Conservation (phyloP, 2,329 filamentous ascomycete species). For the Arthrocladium fulminans region DNA sequence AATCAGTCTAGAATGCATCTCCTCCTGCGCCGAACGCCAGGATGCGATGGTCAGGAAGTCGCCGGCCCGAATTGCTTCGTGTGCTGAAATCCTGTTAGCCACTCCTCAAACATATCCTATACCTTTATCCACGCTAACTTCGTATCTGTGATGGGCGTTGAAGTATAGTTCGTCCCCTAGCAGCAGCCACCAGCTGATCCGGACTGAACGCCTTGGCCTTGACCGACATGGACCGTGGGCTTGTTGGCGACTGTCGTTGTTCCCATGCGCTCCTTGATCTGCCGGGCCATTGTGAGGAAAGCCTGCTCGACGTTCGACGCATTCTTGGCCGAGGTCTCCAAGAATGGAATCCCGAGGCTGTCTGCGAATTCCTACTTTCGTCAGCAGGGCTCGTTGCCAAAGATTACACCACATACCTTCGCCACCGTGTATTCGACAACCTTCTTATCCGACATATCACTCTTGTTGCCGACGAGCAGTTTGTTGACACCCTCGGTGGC, state of each 20-base stretch:
- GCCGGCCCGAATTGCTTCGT: neutral
- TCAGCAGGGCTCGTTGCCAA: slow-evolving; percentile 14
- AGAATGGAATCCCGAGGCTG: slow-evolving; percentile 96
- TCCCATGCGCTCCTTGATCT: slow-evolving; percentile 99
- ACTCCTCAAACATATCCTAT: neutral
- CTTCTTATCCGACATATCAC: slow-evolving; percentile 99
- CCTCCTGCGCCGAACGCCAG: slow-evolving; percentile 7
- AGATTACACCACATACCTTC: slow-evolving; percentile 59
- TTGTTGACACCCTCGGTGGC: slow-evolving; percentile 99
- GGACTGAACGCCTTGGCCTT: slow-evolving; percentile 86
- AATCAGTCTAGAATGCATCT: slow-evolving; percentile 10
- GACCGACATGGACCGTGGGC: slow-evolving; percentile 90
- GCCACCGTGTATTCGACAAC: slow-evolving; percentile 98
- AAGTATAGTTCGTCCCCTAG: slow-evolving; percentile 45
- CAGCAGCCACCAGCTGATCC: slow-evolving; percentile 82
- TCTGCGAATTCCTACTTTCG: slow-evolving; percentile 85
- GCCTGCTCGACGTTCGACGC: slow-evolving; percentile 99
- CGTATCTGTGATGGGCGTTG: neutral
- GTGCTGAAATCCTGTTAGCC: neutral
- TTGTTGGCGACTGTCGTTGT: slow-evolving; percentile 95
- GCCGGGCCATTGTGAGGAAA: slow-evolving; percentile 98
- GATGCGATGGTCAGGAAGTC: neutral
- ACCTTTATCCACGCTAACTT: slow-evolving; percentile 2
- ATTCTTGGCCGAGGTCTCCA: slow-evolving; percentile 99
- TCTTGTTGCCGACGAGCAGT: slow-evolving; percentile 98